Percentiles rank a stretch among this genome's conserved stretches.
Evolutionary conservation across 106 monocot genomes (phyloP).

Genomic region (Hemerocallis citrina): DNA sequence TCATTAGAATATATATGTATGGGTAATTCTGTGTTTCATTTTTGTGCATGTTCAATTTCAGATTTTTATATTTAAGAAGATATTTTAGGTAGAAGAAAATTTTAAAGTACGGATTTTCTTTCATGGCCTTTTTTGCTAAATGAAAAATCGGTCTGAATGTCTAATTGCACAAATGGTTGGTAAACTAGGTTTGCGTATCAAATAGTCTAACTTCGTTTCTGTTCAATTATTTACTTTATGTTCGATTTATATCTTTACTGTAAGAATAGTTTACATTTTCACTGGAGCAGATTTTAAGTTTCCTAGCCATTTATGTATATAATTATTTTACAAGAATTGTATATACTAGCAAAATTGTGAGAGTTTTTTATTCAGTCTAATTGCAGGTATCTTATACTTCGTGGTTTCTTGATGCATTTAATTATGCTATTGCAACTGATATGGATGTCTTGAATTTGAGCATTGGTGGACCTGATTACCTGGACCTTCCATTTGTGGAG

Average conservation of each 20-base stretch:
- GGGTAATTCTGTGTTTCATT: no score
- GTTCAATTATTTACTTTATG: background rate
- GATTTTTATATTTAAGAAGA: no score
- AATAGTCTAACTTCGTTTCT: background rate
- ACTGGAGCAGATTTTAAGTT: background rate
- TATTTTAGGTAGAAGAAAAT: no score
- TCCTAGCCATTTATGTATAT: background rate
- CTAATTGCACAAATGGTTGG: no score
- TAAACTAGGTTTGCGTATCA: background rate
- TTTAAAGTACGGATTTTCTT: no score
- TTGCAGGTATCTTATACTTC: conserved; percentile 99
- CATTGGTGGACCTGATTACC: conserved; percentile 97
- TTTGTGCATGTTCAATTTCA: no score
- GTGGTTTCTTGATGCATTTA: conserved; percentile 99
- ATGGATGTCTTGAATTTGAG: conserved; percentile 99
- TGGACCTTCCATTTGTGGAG: conserved; percentile 99
- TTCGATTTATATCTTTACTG: background rate
- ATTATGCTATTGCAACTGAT: conserved; percentile 95
- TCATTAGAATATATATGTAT: no score
- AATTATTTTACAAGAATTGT: background rate
- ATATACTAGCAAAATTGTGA: conserved; percentile 39
- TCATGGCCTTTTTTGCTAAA: no score
- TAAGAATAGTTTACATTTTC: background rate
- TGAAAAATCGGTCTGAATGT: no score
- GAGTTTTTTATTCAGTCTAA: conserved; percentile 71